Base-by-base conservation (phyloP, 257 asterid species). In the Nicotiana tabacum region DNA sequence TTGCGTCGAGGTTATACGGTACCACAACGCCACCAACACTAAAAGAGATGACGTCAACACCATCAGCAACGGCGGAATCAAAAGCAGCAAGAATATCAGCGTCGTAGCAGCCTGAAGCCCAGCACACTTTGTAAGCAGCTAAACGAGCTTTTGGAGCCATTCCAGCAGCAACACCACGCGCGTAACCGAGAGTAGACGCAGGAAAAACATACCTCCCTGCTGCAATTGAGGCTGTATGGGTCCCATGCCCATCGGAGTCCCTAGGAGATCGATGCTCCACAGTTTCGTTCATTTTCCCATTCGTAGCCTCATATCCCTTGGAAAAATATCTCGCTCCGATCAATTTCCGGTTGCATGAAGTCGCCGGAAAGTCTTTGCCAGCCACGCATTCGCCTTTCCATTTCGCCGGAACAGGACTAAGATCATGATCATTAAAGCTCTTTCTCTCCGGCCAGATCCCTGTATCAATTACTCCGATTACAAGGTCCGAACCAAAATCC, bases 391-490 rank as follows among this genome's bases (percentile, higher is more conserved):
- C 66, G 9, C 99, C 99, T 78, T 82, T 95, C 98, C 99, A 95
- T 53, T 88, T 92, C 8, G 90, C 83, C 11, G 99, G 96, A 13
- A 87, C 85, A 5, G 97, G 96, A 3, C 92, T 87, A 24, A 95
- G 85, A 80, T 90, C 91, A 17, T 87, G 88, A 85, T 95, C 99
- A 29, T 88, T 77, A 21, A 95, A 95, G 86, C 98, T 93, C 74
- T 85, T 87, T 21, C 97, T 88, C 90, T 95, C 98, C 2, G 99
- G 99, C 99, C 99, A 95, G 90, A 95, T 92, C 94, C 99, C 99
- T 55, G 98, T 91, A 82, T 95, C 99, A 74, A 95, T 82, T 2
- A 95, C 97, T 4, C 94, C 99, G 16, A 95, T 89, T 0, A 95
- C 97, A 30, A 95, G 92, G 90, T 95, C 97, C 82, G 99, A 91